Evolutionary conservation across 2,329 filamentous ascomycete genomes (phyloP), one percentile per base, ranked within the genome.

Genomic region (Microascus cirrosus): DNA sequence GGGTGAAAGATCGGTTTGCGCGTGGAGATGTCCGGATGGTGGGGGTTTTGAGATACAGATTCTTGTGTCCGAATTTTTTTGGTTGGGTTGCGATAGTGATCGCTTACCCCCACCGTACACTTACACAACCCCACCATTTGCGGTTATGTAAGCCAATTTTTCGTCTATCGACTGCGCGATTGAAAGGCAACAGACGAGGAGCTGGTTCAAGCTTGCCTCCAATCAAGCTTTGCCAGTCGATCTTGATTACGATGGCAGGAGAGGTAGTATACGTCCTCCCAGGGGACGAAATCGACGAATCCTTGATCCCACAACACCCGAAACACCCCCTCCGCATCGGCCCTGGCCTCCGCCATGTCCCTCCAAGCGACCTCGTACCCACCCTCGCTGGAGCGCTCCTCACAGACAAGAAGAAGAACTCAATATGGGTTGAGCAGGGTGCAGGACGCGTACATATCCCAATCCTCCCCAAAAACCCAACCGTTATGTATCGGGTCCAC

Each of bases 301-400:
- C 81, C 28, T 73, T 81, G 39, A 78, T 95, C 42, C 89, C 90
- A 2, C 81, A 81, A 34, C 79, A 86, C 61, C 78, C 80, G 54
- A 89, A 85, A 64, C 77, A 83, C 61, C 83, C 90, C 45, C 77
- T 96, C 62, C 89, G 89, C 58, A 80, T 96, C 28, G 92, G 92
- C 32, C 89, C 90, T 18, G 92, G 92, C 58, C 79, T 96, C 59
- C 87, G 87, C 61, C 85, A 95, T 70, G 84, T 90, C 60, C 89
- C 89, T 51, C 87, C 89, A n/a, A 82, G 81, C 63, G 84, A 83
- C 45, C 84, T 94, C 64, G 78, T 85, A 62, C 77, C 87, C 62
- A 85, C 85, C 58, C 78, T 89, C 62, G 81, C 83, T 58, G 85
- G 85, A 64, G 79, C 84, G 65, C 77, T 92, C 59, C 78, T 83